phyloP scores from a whole-genome alignment of 2,329 filamentous ascomycete genomes.

The Penicillium palitans region DNA sequence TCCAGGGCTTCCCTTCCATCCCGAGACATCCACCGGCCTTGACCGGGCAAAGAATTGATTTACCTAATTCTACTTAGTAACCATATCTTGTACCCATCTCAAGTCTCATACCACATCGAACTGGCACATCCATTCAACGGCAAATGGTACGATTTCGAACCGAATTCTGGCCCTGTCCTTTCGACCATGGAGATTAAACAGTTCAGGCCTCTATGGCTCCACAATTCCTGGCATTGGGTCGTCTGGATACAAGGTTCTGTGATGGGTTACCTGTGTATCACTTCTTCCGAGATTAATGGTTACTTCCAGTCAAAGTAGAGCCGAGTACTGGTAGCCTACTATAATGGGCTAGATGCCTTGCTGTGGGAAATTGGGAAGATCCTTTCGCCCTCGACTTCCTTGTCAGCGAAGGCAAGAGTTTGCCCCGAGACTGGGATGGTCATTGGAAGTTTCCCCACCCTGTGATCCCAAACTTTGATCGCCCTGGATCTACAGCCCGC shows the following conservation, averaged over 20 bases:
- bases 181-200: not conserved
- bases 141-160: not conserved
- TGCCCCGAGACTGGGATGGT: not conserved
- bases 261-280: conserved; percentile 20
- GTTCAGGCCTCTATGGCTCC: conserved; percentile 5
- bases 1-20: conserved; percentile 7
- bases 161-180: not conserved
- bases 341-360: conserved; percentile 4
- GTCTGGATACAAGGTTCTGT: conserved; percentile 22
- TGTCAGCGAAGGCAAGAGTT: not conserved
- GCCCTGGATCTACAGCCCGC: conserved; percentile 12
- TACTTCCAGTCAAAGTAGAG: conserved; percentile 17
- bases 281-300: conserved; percentile 22
- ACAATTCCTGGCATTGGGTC: conserved; percentile 4
- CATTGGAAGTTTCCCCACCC: conserved; percentile 12
- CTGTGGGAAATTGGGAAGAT: not conserved
- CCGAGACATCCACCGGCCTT: conserved; percentile 10
- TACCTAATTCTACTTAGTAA: not conserved
- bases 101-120: not conserved
- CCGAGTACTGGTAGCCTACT: conserved; percentile 12
- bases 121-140: not conserved
- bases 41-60: not conserved
- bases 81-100: conserved; percentile 1
- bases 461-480: conserved; percentile 17
- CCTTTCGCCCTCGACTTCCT: not conserved